Evolutionary conservation across 176 grass and related monocot species (phyloP).

Genomic region (Hordeum vulgare): DNA sequence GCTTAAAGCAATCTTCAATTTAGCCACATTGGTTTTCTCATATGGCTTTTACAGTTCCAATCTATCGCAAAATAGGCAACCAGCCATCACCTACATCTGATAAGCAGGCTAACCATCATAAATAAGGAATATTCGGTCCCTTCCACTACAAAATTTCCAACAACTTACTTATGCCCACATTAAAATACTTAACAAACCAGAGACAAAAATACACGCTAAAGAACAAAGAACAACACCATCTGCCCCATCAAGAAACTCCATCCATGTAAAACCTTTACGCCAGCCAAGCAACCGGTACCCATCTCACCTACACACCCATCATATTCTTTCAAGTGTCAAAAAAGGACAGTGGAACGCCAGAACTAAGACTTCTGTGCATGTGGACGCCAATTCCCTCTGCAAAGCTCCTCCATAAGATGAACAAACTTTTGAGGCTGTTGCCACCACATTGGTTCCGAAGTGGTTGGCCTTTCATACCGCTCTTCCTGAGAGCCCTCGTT

Average conservation of each 20-base stretch:
- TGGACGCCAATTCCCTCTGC: conserved; percentile 42
- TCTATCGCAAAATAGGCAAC: background rate
- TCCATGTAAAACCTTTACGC: background rate
- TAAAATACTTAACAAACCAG: conserved; percentile 9
- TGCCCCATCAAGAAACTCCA: background rate
- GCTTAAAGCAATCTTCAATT: background rate
- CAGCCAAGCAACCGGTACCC: conserved; percentile 8
- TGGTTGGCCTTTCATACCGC: conserved; percentile 26
- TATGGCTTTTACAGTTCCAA: background rate
- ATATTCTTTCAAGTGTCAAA: conserved; percentile 20
- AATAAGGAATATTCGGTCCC: background rate
- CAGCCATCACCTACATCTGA: background rate
- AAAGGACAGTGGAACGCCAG: background rate
- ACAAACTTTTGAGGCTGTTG: conserved; percentile 41
- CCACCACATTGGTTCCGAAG: conserved; percentile 46
- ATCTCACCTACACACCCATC: background rate
- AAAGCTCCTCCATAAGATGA: conserved; percentile 43
- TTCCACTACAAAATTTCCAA: conserved; percentile 44
- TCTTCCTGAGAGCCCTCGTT: conserved; percentile 39
- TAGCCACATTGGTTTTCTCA: background rate
- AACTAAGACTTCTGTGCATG: conserved; percentile 53
- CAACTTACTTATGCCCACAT: background rate
- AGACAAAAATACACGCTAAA: background rate
- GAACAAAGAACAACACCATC: conserved; percentile 9
- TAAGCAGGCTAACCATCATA: conserved; percentile 12